Conservation (phyloP, 148 eudicot genomes). For the Fallopia convolvulus region DNA sequence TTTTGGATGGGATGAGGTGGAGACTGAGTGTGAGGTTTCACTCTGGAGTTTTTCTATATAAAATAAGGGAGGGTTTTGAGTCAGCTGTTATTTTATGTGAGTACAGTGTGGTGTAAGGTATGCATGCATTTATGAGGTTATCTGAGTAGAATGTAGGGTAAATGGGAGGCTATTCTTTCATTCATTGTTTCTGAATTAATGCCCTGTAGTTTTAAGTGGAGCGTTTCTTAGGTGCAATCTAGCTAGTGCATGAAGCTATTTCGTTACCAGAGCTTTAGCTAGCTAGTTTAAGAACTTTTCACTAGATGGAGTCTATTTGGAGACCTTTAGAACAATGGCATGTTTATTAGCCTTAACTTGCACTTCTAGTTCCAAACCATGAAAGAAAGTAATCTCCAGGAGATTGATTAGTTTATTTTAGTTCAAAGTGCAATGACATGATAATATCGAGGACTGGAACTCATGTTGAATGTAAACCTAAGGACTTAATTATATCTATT, state of each 20-base stretch:
- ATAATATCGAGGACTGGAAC: neutral
- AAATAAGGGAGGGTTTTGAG: neutral
- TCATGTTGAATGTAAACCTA: neutral
- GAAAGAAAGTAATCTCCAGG: neutral
- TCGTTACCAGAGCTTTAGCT: neutral
- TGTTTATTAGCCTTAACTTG: neutral
- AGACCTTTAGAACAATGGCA: neutral
- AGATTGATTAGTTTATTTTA: neutral
- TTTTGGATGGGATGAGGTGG: constrained; percentile 12
- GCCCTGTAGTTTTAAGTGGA: neutral
- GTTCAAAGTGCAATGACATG: neutral
- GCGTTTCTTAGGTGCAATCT: neutral
- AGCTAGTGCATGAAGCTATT: constrained; percentile 3
- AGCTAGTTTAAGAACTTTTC: neutral
- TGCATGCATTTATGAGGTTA: neutral
- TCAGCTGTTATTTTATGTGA: constrained; percentile 7
- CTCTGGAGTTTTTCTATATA: constrained; percentile 10
- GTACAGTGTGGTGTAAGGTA: neutral
- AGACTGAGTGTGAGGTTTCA: constrained; percentile 13
- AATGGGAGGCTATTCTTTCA: constrained; percentile 8
- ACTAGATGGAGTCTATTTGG: neutral
- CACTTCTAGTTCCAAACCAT: neutral
- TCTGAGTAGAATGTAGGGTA: neutral
- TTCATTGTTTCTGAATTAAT: constrained; percentile 6
- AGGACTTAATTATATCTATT: neutral